Conservation (phyloP, 2,329 filamentous ascomycete genomes). For the Fusarium coffeatum region DNA sequence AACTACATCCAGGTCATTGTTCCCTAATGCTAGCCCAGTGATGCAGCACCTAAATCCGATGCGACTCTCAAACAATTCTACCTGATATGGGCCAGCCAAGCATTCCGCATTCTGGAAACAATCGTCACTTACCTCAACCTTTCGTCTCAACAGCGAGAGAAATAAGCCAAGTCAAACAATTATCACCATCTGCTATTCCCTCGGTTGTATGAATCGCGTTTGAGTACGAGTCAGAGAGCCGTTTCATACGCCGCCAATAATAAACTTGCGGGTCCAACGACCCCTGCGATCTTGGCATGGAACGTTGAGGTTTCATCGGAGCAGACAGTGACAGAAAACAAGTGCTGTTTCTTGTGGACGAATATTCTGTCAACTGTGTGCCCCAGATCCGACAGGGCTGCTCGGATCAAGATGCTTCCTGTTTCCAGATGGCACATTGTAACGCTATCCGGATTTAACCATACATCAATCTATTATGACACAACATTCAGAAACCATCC, state of each 20-base stretch:
- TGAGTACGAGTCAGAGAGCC: not conserved
- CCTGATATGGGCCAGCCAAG: not conserved
- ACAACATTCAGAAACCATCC: not conserved
- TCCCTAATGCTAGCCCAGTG: fast-evolving
- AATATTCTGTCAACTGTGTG: not conserved
- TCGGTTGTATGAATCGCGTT: not conserved
- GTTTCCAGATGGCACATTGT: constrained; percentile 5
- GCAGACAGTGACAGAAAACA: not conserved
- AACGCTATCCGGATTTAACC: not conserved
- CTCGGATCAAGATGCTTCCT: constrained; percentile 8
- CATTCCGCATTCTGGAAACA: fast-evolving
- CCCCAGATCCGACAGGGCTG: not conserved
- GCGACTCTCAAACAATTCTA: not conserved
- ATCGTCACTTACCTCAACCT: not conserved
- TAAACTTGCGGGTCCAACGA: not conserved
- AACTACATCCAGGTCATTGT: fast-evolving
- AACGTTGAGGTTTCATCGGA: not conserved
- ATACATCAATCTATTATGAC: not conserved
- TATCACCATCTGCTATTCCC: not conserved
- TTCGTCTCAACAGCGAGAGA: not conserved
- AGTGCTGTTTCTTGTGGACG: too few species aligned
- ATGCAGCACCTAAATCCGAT: not conserved
- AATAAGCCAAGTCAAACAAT: not conserved
- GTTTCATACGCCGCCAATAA: not conserved
- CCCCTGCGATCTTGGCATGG: not conserved